Conservation (phyloP, 148 eudicot genomes). For the Rhododendron vialii region DNA sequence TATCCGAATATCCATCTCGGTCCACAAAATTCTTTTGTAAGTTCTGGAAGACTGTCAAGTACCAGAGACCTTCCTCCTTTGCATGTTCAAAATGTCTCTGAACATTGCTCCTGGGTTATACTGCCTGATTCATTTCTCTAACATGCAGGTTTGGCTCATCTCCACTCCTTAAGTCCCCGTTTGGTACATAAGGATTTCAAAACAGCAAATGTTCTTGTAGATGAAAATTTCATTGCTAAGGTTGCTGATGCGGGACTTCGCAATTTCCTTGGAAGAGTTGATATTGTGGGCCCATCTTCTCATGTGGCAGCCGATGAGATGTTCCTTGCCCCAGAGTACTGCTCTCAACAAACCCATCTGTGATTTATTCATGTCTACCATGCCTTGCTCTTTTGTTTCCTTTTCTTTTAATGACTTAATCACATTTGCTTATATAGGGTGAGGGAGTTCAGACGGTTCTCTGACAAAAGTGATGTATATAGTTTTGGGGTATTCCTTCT, state of each 20-base stretch:
- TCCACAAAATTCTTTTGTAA: constrained; percentile 11
- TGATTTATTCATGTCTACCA: neutral
- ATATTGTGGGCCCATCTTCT: constrained; percentile 77
- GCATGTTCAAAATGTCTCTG: neutral
- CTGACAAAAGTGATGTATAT: constrained; percentile 85
- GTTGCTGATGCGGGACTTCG: constrained; percentile 96
- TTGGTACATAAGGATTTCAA: constrained; percentile 92
- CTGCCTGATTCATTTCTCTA: constrained; percentile 15
- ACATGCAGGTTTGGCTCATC: constrained; percentile 83
- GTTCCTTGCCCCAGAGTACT: constrained; percentile 93
- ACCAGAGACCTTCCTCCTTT: neutral
- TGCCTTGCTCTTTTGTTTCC: neutral
- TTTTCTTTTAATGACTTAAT: constrained; percentile 12
- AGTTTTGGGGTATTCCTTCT: constrained; percentile 86
- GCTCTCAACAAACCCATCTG: neutral
- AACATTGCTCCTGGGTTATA: neutral
- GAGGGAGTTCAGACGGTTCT: constrained; percentile 78
- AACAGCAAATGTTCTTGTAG: constrained; percentile 95
- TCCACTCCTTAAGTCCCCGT: constrained; percentile 93
- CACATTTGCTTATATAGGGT: constrained; percentile 46
- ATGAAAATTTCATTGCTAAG: constrained; percentile 94
- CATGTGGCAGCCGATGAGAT: constrained; percentile 63
- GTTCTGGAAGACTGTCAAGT: constrained; percentile 12
- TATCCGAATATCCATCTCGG: constrained; percentile 13
- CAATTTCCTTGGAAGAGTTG: constrained; percentile 78